phyloP scores from a whole-genome alignment of 495 filamentous ascomycete genomes.

The Daldinia decipiens region DNA sequence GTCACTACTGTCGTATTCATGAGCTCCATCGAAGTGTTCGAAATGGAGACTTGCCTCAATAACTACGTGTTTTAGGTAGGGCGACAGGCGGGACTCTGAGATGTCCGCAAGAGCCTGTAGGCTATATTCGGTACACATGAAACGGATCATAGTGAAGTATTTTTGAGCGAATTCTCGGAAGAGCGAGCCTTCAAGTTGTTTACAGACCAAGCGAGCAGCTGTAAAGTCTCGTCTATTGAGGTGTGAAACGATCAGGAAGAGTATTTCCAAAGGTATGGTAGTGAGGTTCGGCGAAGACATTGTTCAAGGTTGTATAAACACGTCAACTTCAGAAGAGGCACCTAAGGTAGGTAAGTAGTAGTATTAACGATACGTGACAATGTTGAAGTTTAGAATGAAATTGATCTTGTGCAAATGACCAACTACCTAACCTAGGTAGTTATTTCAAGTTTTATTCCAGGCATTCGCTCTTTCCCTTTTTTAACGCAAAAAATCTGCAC shows the following conservation, averaged over 20 bases:
- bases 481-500: no score
- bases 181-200: slow-evolving; percentile 52
- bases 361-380: no score
- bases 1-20: no score
- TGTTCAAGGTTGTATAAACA: not conserved
- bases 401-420: no score
- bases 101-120: slow-evolving; percentile 61
- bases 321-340: not conserved
- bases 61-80: slow-evolving; percentile 57
- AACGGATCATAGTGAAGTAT: slow-evolving; percentile 63
- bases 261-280: slow-evolving; percentile 51
- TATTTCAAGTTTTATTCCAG: no score
- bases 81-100: slow-evolving; percentile 54
- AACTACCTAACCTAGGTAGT: no score
- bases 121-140: slow-evolving; percentile 59
- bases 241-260: slow-evolving; percentile 50
- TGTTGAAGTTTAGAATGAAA: no score
- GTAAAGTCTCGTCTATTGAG: slow-evolving; percentile 53
- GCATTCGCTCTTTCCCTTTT: no score
- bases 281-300: slow-evolving; percentile 32
- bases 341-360: no score
- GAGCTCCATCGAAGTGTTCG: no score
- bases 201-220: slow-evolving; percentile 57
- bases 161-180: slow-evolving; percentile 58
- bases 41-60: slow-evolving; percentile 49